Evolutionary conservation across 129 eudicot genomes (phyloP).

Genomic region (Centella asiatica): DNA sequence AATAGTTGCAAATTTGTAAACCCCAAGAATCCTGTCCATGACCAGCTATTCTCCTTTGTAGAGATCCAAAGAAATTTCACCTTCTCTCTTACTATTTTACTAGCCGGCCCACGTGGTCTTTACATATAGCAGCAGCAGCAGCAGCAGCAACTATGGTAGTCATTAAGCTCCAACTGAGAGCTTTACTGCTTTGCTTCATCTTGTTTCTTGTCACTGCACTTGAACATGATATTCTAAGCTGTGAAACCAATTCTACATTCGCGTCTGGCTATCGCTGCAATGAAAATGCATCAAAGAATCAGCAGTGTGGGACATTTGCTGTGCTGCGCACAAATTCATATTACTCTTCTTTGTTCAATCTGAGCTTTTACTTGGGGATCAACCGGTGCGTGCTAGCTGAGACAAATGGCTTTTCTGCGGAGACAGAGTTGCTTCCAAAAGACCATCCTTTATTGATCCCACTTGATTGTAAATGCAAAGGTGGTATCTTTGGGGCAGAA

Average conservation of each 20-base stretch:
- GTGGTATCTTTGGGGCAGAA: conserved; percentile 23
- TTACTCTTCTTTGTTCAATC: conserved; percentile 35
- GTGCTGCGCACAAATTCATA: conserved; percentile 29
- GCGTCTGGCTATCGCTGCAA: conserved; percentile 20
- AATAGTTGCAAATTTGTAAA: conserved; percentile 8
- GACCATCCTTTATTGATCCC: conserved; percentile 36
- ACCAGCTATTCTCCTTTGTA: conserved; percentile 20
- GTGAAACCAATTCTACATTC: conserved; percentile 16
- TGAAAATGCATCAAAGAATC: conserved; percentile 6
- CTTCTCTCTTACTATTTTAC: conserved; percentile 11
- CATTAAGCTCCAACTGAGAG: conserved; percentile 12
- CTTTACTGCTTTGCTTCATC: conserved; percentile 12
- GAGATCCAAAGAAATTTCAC: conserved; percentile 35
- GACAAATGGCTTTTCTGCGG: conserved; percentile 28
- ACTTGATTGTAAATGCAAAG: conserved; percentile 34
- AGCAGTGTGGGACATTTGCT: conserved; percentile 33
- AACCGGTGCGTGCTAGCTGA: conserved; percentile 20
- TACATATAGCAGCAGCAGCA: background rate
- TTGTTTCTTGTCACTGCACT: conserved; percentile 13
- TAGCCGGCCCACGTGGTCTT: conserved; percentile 5
- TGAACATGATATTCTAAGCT: conserved; percentile 19
- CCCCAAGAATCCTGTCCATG: conserved; percentile 38
- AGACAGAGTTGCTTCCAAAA: conserved; percentile 18
- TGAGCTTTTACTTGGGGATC: conserved; percentile 37
- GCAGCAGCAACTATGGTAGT: conserved; percentile 24